Percentiles rank a stretch among this genome's conserved stretches.
These are phyloP conservation scores for Wilcoxina mikolae DNA, from an alignment of 495 filamentous ascomycete species.

Conservation along the genomic window DNA sequence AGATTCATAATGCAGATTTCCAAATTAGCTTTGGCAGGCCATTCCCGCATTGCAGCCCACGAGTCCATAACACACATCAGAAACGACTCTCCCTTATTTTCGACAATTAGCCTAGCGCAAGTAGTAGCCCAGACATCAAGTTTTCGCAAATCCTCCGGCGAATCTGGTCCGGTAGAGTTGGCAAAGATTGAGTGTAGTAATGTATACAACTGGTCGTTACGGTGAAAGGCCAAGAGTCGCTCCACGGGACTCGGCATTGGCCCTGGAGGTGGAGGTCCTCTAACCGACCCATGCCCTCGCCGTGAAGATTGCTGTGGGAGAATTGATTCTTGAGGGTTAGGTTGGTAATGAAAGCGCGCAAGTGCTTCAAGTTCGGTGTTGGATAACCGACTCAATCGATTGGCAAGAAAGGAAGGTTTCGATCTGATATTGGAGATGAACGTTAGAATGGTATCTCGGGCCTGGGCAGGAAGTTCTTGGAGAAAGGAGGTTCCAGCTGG, in stretches of 20 bases:
- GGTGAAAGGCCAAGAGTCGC: constrained; percentile 63
- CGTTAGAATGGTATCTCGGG: constrained; percentile 56
- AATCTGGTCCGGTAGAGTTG: constrained; percentile 65
- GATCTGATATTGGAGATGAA: constrained; percentile 73
- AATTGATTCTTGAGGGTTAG: constrained; percentile 68
- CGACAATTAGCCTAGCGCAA: constrained; percentile 63
- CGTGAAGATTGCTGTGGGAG: constrained; percentile 54
- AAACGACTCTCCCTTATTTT: constrained; percentile 46
- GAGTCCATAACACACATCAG: constrained; percentile 60
- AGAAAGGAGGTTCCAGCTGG: constrained; percentile 51
- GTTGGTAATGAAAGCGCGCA: constrained; percentile 55
- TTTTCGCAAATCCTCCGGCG: constrained; percentile 54
- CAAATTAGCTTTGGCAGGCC: constrained; percentile 75
- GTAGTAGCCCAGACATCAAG: constrained; percentile 75
- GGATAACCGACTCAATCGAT: constrained; percentile 56
- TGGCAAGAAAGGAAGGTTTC: constrained; percentile 73
- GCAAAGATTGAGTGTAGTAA: constrained; percentile 82
- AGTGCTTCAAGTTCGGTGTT: constrained; percentile 58
- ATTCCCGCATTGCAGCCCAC: constrained; percentile 73
- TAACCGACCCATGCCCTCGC: constrained; percentile 32
- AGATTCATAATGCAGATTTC: constrained; percentile 89
- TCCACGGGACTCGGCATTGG: constrained; percentile 50
- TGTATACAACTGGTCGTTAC: constrained; percentile 71
- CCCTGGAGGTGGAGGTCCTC: constrained; percentile 16
- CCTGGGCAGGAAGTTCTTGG: constrained; percentile 59